A percentile compares a stretch with the other conserved stretches of the same genome.
phyloP scores from a whole-genome alignment of 1,284 basidiomycete genomes.

The Schizophyllum commune region DNA sequence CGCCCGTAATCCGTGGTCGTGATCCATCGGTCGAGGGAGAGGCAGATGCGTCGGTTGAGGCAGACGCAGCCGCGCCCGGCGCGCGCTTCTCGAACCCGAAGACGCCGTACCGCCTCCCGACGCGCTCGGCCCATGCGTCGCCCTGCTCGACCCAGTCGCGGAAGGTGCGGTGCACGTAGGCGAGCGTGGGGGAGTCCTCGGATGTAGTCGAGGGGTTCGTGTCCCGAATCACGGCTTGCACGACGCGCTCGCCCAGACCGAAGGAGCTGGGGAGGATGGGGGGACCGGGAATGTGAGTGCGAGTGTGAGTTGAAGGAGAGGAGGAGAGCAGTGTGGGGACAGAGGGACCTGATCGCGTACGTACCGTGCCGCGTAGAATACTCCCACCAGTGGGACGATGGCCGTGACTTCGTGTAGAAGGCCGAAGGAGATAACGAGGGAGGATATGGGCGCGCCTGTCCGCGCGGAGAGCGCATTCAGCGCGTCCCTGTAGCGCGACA shows the following conservation, averaged over 20 bases:
- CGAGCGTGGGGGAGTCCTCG: background rate
- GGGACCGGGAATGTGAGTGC: too few relatives aligned
- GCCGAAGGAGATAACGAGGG: constrained; percentile 73
- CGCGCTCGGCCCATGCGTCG: constrained; percentile 58
- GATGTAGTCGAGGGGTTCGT: background rate
- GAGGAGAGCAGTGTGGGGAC: too few relatives aligned
- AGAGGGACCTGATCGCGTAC: too few relatives aligned
- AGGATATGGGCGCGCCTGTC: constrained; percentile 68
- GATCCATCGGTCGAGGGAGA: constrained; percentile 10
- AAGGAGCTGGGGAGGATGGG: constrained; percentile 26
- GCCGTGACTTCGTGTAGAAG: constrained; percentile 88
- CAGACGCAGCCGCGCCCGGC: constrained; percentile 10
- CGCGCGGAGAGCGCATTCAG: constrained; percentile 50
- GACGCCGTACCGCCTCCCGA: constrained; percentile 74
- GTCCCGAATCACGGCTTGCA: constrained; percentile 28
- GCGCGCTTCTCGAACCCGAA: constrained; percentile 69
- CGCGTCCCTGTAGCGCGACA: constrained; percentile 39
- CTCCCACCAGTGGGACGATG: constrained; percentile 63
- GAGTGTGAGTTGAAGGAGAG: too few relatives aligned
- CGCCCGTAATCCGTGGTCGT: constrained; percentile 42
- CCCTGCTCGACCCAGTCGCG: constrained; percentile 67
- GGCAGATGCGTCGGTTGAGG: constrained; percentile 12
- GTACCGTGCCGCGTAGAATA: constrained; percentile 76
- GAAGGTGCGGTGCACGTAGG: background rate
- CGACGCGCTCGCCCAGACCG: constrained; percentile 66